Percentiles rank a stretch among this genome's conserved stretches.
phyloP scores from a whole-genome alignment of 2,329 filamentous ascomycete species.

The Diaporthe nobilis region DNA sequence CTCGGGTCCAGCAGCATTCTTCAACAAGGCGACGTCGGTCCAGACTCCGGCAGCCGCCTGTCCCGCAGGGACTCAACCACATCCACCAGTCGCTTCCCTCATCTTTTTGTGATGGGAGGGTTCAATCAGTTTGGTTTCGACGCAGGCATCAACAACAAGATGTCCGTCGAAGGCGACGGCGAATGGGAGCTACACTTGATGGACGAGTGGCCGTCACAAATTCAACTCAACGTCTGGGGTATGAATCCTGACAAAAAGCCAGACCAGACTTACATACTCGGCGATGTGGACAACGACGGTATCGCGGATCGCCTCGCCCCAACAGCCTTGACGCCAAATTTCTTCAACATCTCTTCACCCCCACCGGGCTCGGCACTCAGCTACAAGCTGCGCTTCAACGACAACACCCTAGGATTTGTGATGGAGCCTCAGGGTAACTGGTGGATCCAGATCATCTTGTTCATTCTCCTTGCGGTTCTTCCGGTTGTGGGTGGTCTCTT shows the following conservation, averaged over 20 bases:
- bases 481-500: slow-evolving; percentile 64
- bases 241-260: slow-evolving; percentile 74
- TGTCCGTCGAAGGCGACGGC: slow-evolving; percentile 63
- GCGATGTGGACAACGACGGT: slow-evolving; percentile 73
- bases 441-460: slow-evolving; percentile 67
- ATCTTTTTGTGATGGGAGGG: slow-evolving; percentile 73
- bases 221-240: slow-evolving; percentile 77
- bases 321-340: slow-evolving; percentile 66
- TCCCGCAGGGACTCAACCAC: slow-evolving; percentile 20
- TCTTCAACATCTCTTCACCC: slow-evolving; percentile 71
- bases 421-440: slow-evolving; percentile 68
- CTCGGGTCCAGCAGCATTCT: slow-evolving; percentile 72
- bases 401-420: slow-evolving; percentile 65
- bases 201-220: slow-evolving; percentile 73
- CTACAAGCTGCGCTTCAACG: slow-evolving; percentile 69
- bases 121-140: slow-evolving; percentile 77
- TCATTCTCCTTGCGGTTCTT: slow-evolving; percentile 66
- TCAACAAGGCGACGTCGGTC: slow-evolving; percentile 68
- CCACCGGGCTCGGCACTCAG: slow-evolving; percentile 69
- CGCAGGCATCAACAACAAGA: slow-evolving; percentile 67
- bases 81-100: slow-evolving; percentile 68
- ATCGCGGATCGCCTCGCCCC: slow-evolving; percentile 74
- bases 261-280: slow-evolving; percentile 70
- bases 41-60: slow-evolving; percentile 6
- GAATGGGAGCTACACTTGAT: slow-evolving; percentile 73